Percentiles rank a stretch among this genome's conserved stretches.
Evolutionary conservation across 768 basidiomycete genomes (phyloP).

Genomic region (Coprinopsis strossmayeri): DNA sequence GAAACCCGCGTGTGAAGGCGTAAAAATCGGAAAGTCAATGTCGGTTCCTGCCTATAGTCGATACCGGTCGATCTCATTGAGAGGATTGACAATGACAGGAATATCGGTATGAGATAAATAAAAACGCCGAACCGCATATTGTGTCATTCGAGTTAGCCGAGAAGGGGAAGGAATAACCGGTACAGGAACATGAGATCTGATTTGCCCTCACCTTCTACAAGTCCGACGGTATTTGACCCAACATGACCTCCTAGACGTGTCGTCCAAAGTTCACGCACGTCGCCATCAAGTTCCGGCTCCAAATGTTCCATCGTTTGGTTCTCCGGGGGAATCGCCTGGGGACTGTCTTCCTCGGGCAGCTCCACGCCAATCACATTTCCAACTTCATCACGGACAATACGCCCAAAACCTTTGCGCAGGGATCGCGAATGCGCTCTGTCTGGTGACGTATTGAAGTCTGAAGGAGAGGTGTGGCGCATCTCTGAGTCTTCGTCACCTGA

Average conservation of each 20-base stretch:
- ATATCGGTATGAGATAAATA: background rate
- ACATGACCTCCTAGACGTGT: slow-evolving; percentile 24
- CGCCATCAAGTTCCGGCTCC: slow-evolving; percentile 25
- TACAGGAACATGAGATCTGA: no score
- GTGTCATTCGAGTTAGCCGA: no score
- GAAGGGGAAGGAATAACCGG: no score
- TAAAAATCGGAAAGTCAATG: slow-evolving; percentile 12
- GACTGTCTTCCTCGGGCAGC: slow-evolving; percentile 49
- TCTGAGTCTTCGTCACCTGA: slow-evolving; percentile 1
- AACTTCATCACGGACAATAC: slow-evolving; percentile 72
- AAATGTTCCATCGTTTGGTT: slow-evolving; percentile 37
- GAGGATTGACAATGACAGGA: slow-evolving; percentile 3
- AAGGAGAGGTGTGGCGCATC: background rate
- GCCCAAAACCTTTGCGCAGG: slow-evolving; percentile 64
- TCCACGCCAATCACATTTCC: slow-evolving; percentile 74
- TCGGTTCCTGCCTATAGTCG: no score
- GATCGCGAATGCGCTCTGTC: slow-evolving; percentile 15
- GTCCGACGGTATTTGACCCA: slow-evolving; percentile 10
- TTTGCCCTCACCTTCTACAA: slow-evolving; percentile 26
- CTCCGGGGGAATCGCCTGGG: slow-evolving; percentile 14
- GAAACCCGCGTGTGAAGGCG: background rate
- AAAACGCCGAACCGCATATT: no score
- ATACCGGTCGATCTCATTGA: background rate
- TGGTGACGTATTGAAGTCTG: slow-evolving; percentile 1
- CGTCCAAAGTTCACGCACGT: slow-evolving; percentile 33